phyloP scores from a whole-genome alignment of 1,139 yeast genomes.

The Candida pseudoviswanathii region DNA sequence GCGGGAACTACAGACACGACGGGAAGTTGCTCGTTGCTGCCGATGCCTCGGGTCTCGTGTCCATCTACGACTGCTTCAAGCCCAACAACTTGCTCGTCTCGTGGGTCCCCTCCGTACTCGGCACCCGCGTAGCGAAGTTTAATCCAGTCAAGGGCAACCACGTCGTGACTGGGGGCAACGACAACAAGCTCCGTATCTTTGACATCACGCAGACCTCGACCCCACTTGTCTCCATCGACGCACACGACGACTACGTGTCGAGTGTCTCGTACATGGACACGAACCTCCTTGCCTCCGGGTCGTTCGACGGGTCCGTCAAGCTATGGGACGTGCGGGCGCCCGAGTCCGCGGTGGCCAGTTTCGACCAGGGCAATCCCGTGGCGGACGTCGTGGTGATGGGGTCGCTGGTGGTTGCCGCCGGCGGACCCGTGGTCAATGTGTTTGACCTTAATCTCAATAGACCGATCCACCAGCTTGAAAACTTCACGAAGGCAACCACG shows the following conservation, averaged over 20 bases:
- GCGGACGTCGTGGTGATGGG: conserved; percentile 57
- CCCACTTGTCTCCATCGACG: conserved; percentile 69
- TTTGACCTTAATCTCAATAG: conserved; percentile 93
- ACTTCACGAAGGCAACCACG: conserved; percentile 93
- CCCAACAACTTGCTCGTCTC: conserved; percentile 82
- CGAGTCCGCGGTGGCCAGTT: conserved; percentile 27
- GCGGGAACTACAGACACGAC: conserved; percentile 81
- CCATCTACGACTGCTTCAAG: conserved; percentile 76
- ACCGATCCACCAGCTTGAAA: conserved; percentile 62
- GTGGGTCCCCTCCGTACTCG: conserved; percentile 77
- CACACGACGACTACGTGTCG: conserved; percentile 83
- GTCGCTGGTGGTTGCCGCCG: too few species aligned
- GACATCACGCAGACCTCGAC: conserved; percentile 79
- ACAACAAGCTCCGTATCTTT: conserved; percentile 80
- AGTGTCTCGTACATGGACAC: conserved; percentile 74
- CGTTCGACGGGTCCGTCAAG: conserved; percentile 86
- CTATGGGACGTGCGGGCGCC: conserved; percentile 76
- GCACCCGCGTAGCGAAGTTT: conserved; percentile 94
- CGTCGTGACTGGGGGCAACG: conserved; percentile 88
- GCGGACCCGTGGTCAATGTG: conserved; percentile 75
- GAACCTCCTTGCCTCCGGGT: conserved; percentile 85
- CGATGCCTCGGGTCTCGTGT: conserved; percentile 86
- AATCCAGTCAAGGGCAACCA: conserved; percentile 74
- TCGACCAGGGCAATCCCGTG: conserved; percentile 59
- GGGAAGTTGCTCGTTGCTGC: conserved; percentile 86